phyloP scores from a whole-genome alignment of 495 filamentous ascomycete species.

The Xeromyces bisporus region DNA sequence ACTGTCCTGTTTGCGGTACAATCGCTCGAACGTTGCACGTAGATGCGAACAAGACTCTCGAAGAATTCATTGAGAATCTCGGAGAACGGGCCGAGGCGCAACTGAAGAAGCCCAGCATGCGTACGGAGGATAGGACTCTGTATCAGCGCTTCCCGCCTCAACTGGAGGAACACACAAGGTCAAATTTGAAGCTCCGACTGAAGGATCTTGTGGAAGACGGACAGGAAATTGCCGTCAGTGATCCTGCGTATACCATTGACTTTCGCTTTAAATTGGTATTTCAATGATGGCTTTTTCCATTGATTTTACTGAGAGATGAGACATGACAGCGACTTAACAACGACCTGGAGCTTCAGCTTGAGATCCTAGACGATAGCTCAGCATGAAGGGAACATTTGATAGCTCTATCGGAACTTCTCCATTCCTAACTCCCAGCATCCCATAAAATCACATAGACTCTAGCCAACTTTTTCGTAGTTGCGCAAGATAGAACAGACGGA shows the following conservation, averaged over 20 bases:
- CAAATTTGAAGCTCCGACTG: conserved; percentile 66
- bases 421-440: conserved; percentile 21
- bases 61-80: conserved; percentile 73
- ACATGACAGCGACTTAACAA: too few relatives aligned
- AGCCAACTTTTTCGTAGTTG: conserved; percentile 26
- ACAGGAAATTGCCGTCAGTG: conserved; percentile 65
- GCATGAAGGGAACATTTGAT: conserved; percentile 6
- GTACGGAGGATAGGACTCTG: conserved; percentile 64
- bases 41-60: conserved; percentile 54
- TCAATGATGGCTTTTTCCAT: conserved; percentile 9
- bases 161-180: conserved; percentile 62
- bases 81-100: conserved; percentile 70
- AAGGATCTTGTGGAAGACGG: conserved; percentile 44
- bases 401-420: conserved; percentile 10
- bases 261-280: conserved; percentile 53
- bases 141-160: conserved; percentile 76
- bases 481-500: conserved; percentile 21
- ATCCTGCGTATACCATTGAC: conserved; percentile 57
- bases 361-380: background rate
- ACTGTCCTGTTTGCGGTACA: conserved; percentile 89
- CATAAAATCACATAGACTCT: conserved; percentile 14
- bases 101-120: conserved; percentile 77
- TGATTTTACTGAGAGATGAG: too few relatives aligned
- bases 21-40: conserved; percentile 55
- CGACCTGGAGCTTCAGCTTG: too few relatives aligned